Percentiles rank a stretch among this genome's conserved stretches.
Evolutionary conservation across 441 rosid species (phyloP).

Genomic region (Jatropha multifida): DNA sequence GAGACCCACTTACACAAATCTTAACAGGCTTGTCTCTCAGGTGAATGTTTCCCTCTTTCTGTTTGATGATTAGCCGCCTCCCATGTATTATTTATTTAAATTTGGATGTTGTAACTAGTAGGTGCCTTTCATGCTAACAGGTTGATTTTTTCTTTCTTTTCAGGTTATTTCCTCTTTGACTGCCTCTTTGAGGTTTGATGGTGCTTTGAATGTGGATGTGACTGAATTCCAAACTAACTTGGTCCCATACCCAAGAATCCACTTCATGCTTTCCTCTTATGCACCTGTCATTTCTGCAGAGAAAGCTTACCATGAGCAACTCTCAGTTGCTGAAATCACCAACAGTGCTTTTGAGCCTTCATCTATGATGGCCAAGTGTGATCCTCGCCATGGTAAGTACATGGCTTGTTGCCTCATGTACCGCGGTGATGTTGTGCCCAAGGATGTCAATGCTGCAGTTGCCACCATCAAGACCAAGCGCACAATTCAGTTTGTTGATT

Average conservation of each 20-base stretch:
- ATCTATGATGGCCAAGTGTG: constrained; percentile 84
- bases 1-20: constrained; percentile 84
- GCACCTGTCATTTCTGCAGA: constrained; percentile 88
- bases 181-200: constrained; percentile 83
- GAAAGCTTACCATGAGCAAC: constrained; percentile 81
- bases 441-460: constrained; percentile 91
- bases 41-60: constrained; percentile 18
- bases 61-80: neutral
- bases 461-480: constrained; percentile 92
- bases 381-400: constrained; percentile 90
- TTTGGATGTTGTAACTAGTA: too few relatives aligned
- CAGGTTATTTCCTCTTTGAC: constrained; percentile 89
- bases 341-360: constrained; percentile 75
- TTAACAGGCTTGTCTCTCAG: constrained; percentile 90
- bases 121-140: too few relatives aligned
- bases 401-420: constrained; percentile 95
- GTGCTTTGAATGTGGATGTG: constrained; percentile 86
- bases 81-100: too few relatives aligned
- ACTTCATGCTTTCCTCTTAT: constrained; percentile 92
- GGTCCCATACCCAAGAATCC: constrained; percentile 94
- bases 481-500: constrained; percentile 84
- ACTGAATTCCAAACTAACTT: constrained; percentile 93
- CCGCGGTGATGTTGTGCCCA: constrained; percentile 90
- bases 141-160: too few relatives aligned
- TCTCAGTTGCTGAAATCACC: constrained; percentile 70